These are phyloP conservation scores for Letharia lupina DNA, from an alignment of 495 filamentous ascomycete species.

Conservation along the genomic window DNA sequence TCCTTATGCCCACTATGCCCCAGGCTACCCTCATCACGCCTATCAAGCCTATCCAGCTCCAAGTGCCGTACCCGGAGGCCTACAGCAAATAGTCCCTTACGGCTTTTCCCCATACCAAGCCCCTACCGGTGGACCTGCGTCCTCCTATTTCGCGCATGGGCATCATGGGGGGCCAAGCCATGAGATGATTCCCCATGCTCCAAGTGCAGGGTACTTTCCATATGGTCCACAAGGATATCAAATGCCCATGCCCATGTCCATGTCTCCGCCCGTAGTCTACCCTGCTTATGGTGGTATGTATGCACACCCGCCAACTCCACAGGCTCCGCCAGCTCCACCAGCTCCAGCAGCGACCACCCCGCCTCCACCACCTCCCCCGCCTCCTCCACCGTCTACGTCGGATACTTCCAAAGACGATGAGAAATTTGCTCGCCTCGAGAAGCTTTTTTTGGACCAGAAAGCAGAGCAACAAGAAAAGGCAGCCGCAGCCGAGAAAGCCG, in stretches of 20 bases:
- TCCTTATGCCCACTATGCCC: conserved; percentile 34
- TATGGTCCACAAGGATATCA: conserved; percentile 35
- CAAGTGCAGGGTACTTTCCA: conserved; percentile 36
- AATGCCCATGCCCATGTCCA: conserved; percentile 30
- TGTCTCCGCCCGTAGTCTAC: conserved; percentile 22
- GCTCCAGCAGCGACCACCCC: conserved; percentile 24
- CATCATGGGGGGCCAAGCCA: conserved; percentile 33
- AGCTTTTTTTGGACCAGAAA: conserved; percentile 43
- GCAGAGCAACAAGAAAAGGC: conserved; percentile 41
- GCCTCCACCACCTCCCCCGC: conserved; percentile 26
- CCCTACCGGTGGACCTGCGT: conserved; percentile 30
- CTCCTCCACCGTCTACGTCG: conserved; percentile 25
- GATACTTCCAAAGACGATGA: conserved; percentile 39
- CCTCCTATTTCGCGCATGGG: conserved; percentile 35
- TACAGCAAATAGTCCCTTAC: conserved; percentile 35
- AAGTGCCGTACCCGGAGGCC: conserved; percentile 35
- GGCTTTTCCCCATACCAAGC: conserved; percentile 35
- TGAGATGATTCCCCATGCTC: conserved; percentile 44
- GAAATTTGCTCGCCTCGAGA: conserved; percentile 41
- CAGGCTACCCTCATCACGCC: conserved; percentile 35
- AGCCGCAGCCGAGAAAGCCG: conserved; percentile 32
- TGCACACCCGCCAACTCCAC: conserved; percentile 29
- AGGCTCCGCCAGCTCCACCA: conserved; percentile 24
- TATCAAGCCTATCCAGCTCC: conserved; percentile 31
- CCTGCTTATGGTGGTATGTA: conserved; percentile 15